Percentiles rank a stretch among this genome's conserved stretches.
These are phyloP conservation scores for Backusella parvicylindrica DNA, from an alignment of 192 early-diverging fungal genomes.

Conservation along the genomic window DNA sequence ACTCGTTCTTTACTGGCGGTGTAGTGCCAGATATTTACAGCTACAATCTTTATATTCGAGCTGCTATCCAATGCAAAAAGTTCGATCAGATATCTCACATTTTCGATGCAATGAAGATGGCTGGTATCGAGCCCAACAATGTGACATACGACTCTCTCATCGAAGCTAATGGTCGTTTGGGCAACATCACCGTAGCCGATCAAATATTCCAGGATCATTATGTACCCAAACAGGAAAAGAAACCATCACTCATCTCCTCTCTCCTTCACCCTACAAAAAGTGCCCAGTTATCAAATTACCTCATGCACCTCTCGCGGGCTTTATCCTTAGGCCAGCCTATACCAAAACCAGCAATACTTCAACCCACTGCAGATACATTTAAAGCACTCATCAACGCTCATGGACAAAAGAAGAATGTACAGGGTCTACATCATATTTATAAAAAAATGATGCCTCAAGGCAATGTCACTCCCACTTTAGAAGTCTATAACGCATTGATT, in stretches of 20 bases:
- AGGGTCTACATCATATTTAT: slow-evolving; percentile 25
- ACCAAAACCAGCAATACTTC: neutral
- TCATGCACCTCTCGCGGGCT: neutral
- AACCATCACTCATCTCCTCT: neutral
- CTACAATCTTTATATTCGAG: slow-evolving; percentile 33
- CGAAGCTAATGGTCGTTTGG: slow-evolving; percentile 28
- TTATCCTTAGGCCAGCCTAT: neutral
- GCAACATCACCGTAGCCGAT: slow-evolving; percentile 24
- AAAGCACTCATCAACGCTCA: slow-evolving; percentile 32
- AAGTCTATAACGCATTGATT: slow-evolving; percentile 27
- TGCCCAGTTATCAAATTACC: neutral
- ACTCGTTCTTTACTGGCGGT: neutral
- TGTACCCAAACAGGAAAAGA: neutral
- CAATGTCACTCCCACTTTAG: slow-evolving; percentile 6
- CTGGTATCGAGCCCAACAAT: slow-evolving; percentile 18
- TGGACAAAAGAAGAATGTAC: slow-evolving; percentile 22
- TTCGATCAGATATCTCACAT: slow-evolving; percentile 10
- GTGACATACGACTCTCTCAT: slow-evolving; percentile 33
- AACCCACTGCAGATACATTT: slow-evolving; percentile 22
- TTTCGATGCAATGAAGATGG: slow-evolving; percentile 9
- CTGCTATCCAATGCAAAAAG: slow-evolving; percentile 26
- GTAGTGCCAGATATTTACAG: slow-evolving; percentile 20
- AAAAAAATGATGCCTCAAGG: slow-evolving; percentile 29
- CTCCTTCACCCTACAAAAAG: neutral
- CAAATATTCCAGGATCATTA: slow-evolving; percentile 16